Conservation (phyloP, 305 asterid genomes). For the Plantago rigida region DNA sequence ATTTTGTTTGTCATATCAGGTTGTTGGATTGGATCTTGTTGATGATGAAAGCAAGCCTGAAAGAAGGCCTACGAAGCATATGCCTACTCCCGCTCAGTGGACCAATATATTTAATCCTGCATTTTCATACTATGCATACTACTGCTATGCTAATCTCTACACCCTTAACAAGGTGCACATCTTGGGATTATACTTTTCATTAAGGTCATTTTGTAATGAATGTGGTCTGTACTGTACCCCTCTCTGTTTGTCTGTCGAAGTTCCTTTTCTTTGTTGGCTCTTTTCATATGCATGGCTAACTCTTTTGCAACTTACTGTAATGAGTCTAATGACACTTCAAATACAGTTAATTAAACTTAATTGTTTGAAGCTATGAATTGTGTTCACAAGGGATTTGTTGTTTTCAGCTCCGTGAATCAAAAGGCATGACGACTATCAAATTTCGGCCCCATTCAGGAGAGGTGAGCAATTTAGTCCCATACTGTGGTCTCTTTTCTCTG, state of each 20-base stretch:
- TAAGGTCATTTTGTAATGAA: constrained; percentile 3
- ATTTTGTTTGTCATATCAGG: constrained; percentile 41
- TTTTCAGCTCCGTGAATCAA: constrained; percentile 93
- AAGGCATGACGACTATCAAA: constrained; percentile 86
- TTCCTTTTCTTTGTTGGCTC: too few species aligned
- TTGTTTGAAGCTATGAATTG: constrained; percentile 7
- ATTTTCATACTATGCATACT: constrained; percentile 81
- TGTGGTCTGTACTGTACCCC: background rate
- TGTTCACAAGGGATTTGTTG: constrained; percentile 10
- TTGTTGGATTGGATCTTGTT: constrained; percentile 96
- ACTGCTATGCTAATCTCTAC: constrained; percentile 91
- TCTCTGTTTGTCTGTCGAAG: background rate
- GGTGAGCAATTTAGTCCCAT: constrained; percentile 37
- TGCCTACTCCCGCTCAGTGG: constrained; percentile 96
- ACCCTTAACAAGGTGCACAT: constrained; percentile 73
- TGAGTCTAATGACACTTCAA: background rate
- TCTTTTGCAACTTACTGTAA: background rate
- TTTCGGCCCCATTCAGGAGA: constrained; percentile 96
- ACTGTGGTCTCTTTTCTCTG: constrained; percentile 6
- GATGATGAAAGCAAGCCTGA: constrained; percentile 99
- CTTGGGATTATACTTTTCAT: background rate
- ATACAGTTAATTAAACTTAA: background rate
- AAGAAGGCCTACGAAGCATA: constrained; percentile 95
- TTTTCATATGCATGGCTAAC: too few species aligned
- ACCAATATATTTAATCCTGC: constrained; percentile 89